These are phyloP conservation scores for Rubus parviflorus DNA, from an alignment of 306 rosid genomes.

Conservation along the genomic window DNA sequence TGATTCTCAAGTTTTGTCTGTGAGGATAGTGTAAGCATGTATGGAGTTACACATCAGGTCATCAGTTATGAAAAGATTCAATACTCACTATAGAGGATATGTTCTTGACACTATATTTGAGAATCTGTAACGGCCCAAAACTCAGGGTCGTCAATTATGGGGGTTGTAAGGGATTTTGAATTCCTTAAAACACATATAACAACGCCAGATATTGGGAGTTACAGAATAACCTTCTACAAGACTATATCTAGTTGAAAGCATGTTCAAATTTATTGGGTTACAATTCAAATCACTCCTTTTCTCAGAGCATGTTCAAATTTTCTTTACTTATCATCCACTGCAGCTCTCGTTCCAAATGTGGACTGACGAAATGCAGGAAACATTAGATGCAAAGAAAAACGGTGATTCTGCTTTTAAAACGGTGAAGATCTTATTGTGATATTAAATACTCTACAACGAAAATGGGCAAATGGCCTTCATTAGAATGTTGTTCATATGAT, in stretches of 20 bases:
- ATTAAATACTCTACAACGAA: conserved; percentile 4
- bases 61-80: neutral
- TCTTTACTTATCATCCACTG: conserved; percentile 18
- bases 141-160: neutral
- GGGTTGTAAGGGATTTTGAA: neutral
- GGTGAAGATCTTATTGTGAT: conserved; percentile 41
- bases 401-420: conserved; percentile 68
- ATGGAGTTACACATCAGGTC: no score
- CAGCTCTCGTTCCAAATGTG: conserved; percentile 89
- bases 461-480: no score
- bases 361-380: conserved; percentile 82
- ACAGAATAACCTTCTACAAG: neutral
- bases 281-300: neutral
- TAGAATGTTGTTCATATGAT: neutral
- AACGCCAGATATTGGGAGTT: no score
- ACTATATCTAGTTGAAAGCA: neutral
- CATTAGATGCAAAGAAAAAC: conserved; percentile 66
- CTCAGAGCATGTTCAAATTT: neutral
- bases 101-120: neutral
- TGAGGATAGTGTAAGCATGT: no score
- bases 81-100: no score
- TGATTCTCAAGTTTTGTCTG: no score
- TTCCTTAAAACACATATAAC: neutral
- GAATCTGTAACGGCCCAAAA: neutral
- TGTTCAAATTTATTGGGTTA: neutral